These are phyloP conservation scores for Saturnispora dispora DNA, from an alignment of 805 yeast species.

Conservation along the genomic window DNA sequence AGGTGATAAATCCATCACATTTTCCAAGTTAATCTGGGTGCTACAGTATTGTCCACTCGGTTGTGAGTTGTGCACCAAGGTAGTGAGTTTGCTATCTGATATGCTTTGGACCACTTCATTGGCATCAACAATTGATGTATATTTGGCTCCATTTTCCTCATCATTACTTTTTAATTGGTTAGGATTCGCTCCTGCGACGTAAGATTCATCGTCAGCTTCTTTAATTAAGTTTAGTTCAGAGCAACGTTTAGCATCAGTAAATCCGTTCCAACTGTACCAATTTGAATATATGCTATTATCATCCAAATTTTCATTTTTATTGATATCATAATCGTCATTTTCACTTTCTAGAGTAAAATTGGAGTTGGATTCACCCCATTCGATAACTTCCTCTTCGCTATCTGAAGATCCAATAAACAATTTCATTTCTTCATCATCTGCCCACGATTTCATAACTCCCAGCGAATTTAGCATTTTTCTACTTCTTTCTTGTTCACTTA, in stretches of 20 bases:
- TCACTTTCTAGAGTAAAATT: not conserved
- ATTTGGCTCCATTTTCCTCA: too few species aligned
- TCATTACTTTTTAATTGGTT: not conserved
- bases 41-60: not conserved
- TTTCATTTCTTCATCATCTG: constrained; percentile 19
- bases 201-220: constrained; percentile 10
- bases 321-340: not conserved
- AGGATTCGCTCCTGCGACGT: not conserved
- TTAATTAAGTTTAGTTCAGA: constrained; percentile 9
- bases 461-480: constrained; percentile 10
- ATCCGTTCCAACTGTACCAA: not conserved
- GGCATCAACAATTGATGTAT: too few species aligned
- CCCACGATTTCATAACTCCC: constrained; percentile 17
- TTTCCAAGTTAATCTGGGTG: not conserved
- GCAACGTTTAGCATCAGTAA: not conserved
- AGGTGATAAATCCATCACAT: not conserved
- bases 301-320: not conserved
- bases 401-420: constrained; percentile 15
- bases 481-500: constrained; percentile 15
- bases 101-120: not conserved
- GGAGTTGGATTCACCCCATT: constrained; percentile 7
- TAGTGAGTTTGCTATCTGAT: not conserved
- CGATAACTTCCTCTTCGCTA: constrained; percentile 10
- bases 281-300: not conserved
- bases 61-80: not conserved